Evolutionary conservation across 2,329 filamentous ascomycete species (phyloP), one percentile per base, ranked within the genome.

Genomic region (Fusarium oligoseptatum): DNA sequence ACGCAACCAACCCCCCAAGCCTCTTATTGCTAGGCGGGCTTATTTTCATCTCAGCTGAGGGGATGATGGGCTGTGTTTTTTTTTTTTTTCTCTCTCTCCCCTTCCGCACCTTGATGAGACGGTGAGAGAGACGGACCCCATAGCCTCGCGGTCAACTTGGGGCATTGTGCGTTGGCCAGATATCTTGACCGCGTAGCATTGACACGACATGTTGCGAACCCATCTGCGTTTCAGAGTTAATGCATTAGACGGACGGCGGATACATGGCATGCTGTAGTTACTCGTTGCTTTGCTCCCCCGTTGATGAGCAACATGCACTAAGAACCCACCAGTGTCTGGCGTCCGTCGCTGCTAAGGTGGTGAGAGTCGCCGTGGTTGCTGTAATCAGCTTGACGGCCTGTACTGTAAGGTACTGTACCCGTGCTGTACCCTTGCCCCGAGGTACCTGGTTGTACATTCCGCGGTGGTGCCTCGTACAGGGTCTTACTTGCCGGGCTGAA

Each of bases 401-500:
- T 17, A 8, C 36, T 37, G 36, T 37, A 37, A 14, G 20, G 41
- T 45, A 45, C 41, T 45, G 20, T 45, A 45, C 41, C 70, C 73
- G 41, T 22, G 22, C 41, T 22, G 11, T 4, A 45, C 41, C 70
- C 73, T 71, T 71, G 52, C 24, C 20, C 29, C 17, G 10, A 29
- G 43, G 72, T 75, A 74, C 68, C 48, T 61, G 37, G 20, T 41
- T 48, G 43, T 58, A 58, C 50, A n/a, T 41, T n/a, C n/a, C 34
- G n/a, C n/a, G 17, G 36, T 41, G 39, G 36, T 61, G 32, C 41
- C 56, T 61, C 56, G 20, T 55, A 50, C 55, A 48, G 60, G 61
- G 71, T 74, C 71, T 74, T 66, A 65, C 58, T 64, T 60, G 32
- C 50, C 41, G 57, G 72, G 72, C 72, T 73, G 66, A 73, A 61